Base-by-base conservation (phyloP, 2,329 filamentous ascomycete genomes). In the Rutstroemia sp. region DNA sequence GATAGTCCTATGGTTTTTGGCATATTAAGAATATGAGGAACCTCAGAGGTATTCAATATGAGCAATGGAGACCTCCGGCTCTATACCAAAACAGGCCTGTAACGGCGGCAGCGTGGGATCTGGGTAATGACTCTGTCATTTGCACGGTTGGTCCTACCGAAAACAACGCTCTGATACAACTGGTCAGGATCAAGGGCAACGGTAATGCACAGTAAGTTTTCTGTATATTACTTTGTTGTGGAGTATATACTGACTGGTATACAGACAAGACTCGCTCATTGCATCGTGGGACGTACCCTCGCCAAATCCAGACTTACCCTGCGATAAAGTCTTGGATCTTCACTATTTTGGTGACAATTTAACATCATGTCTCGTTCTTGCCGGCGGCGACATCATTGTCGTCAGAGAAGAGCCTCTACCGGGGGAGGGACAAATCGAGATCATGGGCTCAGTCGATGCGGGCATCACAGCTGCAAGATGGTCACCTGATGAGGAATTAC, bases 401-500 rank as follows among this genome's bases (percentile, higher is more conserved):
- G 87, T 96, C 27, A 82, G 87, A 62, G 90, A 96, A 69, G 80
- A 86, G 42, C 78, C 83, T 45, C 69, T 78, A 34, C 74, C 77
- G 5, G 83, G 80, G 58, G 83, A 88, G 70, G 88, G 91, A 39
- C 85, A 88, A 64, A 91, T 99, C 64, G 94, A 97, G 72, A 97
- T 99, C 64, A 84, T 97, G 61, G 94, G 94, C 46, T 95, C 91
- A 37, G 89, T 99, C 39, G 91, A 96, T 73, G 88, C 87, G 58
- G 94, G 92, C 23, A 96, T 99, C 65, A 82, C 85, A 23, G 90
- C 91, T 16, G 92, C 92, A 16, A 81, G 83, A 63, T 99, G 94
- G 94, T 95, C 92, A 41, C 92, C 92, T 2, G 94, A 99, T 67
- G 92, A 96, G 68, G 92, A 97, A 70, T 78, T 97, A 18, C 76